Conservation (phyloP, 2,329 filamentous ascomycete genomes). For the Alternaria burnsii region DNA sequence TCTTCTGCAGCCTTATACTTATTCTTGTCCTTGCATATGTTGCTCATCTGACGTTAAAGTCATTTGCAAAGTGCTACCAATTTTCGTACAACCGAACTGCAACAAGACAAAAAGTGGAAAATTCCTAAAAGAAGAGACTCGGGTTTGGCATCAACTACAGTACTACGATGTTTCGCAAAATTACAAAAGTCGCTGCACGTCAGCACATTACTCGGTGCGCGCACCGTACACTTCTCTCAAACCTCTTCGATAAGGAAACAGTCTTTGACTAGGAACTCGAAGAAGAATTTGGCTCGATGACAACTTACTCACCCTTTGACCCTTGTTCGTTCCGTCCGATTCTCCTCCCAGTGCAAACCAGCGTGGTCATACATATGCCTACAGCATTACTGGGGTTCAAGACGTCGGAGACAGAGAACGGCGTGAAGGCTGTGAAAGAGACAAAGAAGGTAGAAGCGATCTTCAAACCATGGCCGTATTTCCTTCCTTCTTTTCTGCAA, state of each 20-base stretch:
- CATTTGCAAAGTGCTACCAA: neutral
- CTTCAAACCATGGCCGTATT: constrained; percentile 21
- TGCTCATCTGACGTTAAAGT: neutral
- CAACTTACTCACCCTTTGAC: constrained; percentile 1
- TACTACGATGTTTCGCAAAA: constrained; percentile 5
- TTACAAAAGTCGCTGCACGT: neutral
- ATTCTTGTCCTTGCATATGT: neutral
- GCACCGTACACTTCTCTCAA: neutral
- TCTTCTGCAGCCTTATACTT: neutral
- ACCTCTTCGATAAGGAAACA: neutral
- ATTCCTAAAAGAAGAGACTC: neutral
- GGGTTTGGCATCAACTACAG: neutral
- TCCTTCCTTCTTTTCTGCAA: constrained; percentile 15
- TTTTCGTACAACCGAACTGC: neutral
- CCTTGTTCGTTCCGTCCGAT: constrained; percentile 11
- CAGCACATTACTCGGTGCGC: neutral
- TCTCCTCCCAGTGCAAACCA: constrained; percentile 6
- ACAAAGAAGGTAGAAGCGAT: neutral
- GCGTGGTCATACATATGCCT: neutral
- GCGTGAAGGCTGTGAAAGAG: neutral
- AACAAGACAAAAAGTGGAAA: neutral
- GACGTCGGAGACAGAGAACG: neutral
- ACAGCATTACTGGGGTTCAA: neutral
- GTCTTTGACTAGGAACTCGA: neutral
- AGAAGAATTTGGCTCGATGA: neutral